Base-by-base conservation (phyloP, 2,329 filamentous ascomycete species). In the Anisogramma anomala region DNA sequence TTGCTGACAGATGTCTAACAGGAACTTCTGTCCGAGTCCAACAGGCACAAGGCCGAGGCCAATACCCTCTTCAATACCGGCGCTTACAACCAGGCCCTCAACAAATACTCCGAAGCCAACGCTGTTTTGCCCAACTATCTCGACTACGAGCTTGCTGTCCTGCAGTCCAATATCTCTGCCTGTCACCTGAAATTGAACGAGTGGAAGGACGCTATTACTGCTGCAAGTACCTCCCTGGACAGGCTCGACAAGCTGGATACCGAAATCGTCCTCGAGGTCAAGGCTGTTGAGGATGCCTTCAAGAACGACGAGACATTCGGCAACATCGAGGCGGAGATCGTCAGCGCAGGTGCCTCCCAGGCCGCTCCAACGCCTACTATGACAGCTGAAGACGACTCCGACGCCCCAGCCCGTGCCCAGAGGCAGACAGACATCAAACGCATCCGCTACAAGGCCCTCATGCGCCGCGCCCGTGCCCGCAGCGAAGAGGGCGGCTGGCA, bases 141-240 rank as follows among this genome's bases (percentile, higher is more conserved):
- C 19, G 79, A 89, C 57, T 94, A 85, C 63, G 86, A 94, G 52
- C 70, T 89, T 48, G 86, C 88, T 19, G 84, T 96, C 8, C 69
- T 96, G 5, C 77, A 81, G 45, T 87, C 83, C 57, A 96, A 96
- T 64, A 81, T 95, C 50, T 75, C 89, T 2, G 89, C 88, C 8
- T 94, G 87, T 56, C 77, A 94, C 53, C 60, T 96, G 41, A 93
- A 93, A 58, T 67, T 93, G 3, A 70, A 79, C 46, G 80, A 89
- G 47, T 95, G 87, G 84, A 86, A 88, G 50, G 78, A 84, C 22
- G 84, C 86, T 8, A 72, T 87, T 32, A 79, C 80, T 36, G 71
- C 75, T 8, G 87, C 88, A 1, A 83, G 78, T 0, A 68, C 74
- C 9, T 80, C 85, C 2, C 57, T 96, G 0, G 80, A 88, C 9